These are phyloP conservation scores for Lippia alba DNA, from an alignment of 305 asterid species.

Conservation along the genomic window DNA sequence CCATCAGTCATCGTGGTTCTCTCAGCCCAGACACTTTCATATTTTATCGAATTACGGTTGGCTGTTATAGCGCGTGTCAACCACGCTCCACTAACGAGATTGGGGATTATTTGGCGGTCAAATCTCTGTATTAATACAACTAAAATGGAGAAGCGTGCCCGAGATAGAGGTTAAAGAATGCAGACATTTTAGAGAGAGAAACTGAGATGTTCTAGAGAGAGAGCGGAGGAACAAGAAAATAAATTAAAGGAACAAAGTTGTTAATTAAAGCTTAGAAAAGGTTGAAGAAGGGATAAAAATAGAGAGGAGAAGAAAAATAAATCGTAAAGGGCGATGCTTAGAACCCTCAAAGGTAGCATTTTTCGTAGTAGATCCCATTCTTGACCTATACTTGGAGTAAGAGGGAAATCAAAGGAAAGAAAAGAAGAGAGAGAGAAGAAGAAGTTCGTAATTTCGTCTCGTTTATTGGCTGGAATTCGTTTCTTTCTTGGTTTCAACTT, in stretches of 20 bases:
- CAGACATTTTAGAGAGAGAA: conserved; percentile 29
- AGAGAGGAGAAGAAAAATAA: conserved; percentile 2
- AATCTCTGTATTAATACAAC: conserved; percentile 23
- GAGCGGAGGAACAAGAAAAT: not conserved
- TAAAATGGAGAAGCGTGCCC: conserved; percentile 34
- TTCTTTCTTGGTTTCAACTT: not conserved
- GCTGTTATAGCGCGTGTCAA: not conserved
- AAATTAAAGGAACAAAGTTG: not conserved
- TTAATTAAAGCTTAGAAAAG: not conserved
- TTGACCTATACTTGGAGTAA: conserved; percentile 1
- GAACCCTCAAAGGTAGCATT: conserved; percentile 16
- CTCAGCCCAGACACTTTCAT: not conserved
- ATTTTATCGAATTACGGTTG: not conserved
- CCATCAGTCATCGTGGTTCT: not conserved
- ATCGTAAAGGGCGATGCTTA: conserved; percentile 20
- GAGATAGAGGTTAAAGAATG: conserved; percentile 26
- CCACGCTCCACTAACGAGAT: conserved; percentile 23
- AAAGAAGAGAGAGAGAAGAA: not conserved
- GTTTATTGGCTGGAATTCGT: conserved; percentile 12
- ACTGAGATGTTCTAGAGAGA: conserved; percentile 9
- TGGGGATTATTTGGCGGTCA: conserved; percentile 30
- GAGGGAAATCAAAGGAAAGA: not conserved
- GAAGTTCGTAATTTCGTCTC: not conserved
- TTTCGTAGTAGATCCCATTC: conserved; percentile 35
- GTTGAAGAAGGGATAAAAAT: not conserved